Base-by-base conservation (phyloP, 2,329 filamentous ascomycete species). In the Aspergillus sp. region DNA sequence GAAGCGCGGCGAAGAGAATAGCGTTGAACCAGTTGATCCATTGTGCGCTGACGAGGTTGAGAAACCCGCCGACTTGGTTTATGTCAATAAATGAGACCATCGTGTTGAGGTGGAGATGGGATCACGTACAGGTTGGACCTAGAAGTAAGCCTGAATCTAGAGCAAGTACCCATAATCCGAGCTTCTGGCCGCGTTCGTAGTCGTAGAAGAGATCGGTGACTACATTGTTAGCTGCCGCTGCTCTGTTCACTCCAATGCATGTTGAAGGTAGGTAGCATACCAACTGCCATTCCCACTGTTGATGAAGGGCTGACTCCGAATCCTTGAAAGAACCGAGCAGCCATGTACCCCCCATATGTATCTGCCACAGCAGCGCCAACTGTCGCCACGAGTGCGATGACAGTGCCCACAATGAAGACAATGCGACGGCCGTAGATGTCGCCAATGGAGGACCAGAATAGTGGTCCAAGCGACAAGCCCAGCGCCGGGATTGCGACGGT, bases 101-200 rank as follows among this genome's bases (percentile, higher is more conserved):
- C 0, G 4, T 11, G 39, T 17, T 11, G 11, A n/a, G 17, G 25
- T 15, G 50, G 2, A 27, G 7, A 17, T 21, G 11, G 64, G 17
- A 6, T 1, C 11, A 71, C 74, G 60, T 69, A 80, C 78, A 74
- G 15, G 81, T 75, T 6, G 80, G 80, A 3, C 82, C 82, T 3
- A 82, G 67, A 0, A 85, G 73, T 5, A 83, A 72, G 4, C 84
- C 84, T 5, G 80, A 71, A 63, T 85, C 82, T 49, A 84, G 77
- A n/a, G 84, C 81, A 44, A 86, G 72, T 2, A 84, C 83, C 83
- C 84, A 86, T 13, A 86, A 66, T 0, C 84, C 84, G 25, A 86
- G 74, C 64, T 84, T 83, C 59, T 81, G 78, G 1, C 84, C 84
- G 15, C 83, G 75, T 67, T 86, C 80, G 64, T 85, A 80, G 64